These are phyloP conservation scores for Orychophragmus violaceus DNA, from an alignment of 345 rosid species.

Conservation along the genomic window DNA sequence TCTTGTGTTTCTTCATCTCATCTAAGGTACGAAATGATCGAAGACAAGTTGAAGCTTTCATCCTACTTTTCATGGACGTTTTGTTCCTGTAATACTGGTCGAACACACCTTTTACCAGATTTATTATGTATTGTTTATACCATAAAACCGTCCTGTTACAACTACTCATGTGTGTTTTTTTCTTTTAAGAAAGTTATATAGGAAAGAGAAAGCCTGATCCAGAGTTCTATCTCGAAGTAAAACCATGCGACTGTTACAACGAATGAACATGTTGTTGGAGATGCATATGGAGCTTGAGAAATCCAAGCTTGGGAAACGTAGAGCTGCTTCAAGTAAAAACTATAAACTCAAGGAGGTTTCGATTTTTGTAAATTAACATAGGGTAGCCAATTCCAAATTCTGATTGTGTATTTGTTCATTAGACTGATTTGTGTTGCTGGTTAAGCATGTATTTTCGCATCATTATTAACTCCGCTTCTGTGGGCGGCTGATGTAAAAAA, in stretches of 20 bases:
- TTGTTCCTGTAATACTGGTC: conserved; percentile 73
- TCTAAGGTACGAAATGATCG: conserved; percentile 65
- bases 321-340: conserved; percentile 27
- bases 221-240: conserved; percentile 54
- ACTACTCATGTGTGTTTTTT: conserved; percentile 9
- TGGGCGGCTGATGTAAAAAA: not conserved
- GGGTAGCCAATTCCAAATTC: no score
- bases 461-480: not conserved
- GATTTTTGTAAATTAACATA: no score
- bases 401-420: no score
- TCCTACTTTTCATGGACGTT: conserved; percentile 85
- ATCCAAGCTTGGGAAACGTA: conserved; percentile 34
- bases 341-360: no score
- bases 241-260: conserved; percentile 61
- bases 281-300: conserved; percentile 63
- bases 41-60: conserved; percentile 71
- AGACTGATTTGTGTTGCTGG: not conserved
- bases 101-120: conserved; percentile 10
- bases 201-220: conserved; percentile 96
- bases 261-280: conserved; percentile 66
- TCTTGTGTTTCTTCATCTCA: not conserved
- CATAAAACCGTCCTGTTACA: not conserved
- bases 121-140: not conserved
- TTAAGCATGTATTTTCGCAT: not conserved
- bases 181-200: conserved; percentile 26